Conservation (phyloP, 176 grass and related monocot genomes). For the Aegilops sharonensis region DNA sequence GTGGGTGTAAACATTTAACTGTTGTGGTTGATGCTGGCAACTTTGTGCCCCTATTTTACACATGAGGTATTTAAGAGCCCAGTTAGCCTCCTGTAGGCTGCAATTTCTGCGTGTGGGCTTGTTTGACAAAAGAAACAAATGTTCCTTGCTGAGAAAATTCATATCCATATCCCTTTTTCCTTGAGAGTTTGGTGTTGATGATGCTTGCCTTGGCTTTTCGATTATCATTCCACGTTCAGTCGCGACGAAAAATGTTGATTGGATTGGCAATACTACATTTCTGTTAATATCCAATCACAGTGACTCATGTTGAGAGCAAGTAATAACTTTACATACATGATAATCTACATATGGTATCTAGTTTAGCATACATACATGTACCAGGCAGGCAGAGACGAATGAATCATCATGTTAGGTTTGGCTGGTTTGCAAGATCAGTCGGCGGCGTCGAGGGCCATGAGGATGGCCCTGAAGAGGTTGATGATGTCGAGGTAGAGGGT, state of each 20-base stretch:
- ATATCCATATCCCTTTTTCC: not conserved
- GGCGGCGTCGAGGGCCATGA: slow-evolving; percentile 32
- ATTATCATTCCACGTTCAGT: not conserved
- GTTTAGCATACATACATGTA: not conserved
- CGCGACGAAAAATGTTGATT: not conserved
- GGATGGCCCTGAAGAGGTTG: slow-evolving; percentile 71
- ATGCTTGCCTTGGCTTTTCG: not conserved
- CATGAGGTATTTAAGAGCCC: slow-evolving; percentile 1
- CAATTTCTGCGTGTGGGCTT: slow-evolving; percentile 15
- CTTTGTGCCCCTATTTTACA: slow-evolving; percentile 29
- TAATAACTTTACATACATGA: not conserved
- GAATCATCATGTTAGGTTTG: not conserved
- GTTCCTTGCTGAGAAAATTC: slow-evolving; percentile 25
- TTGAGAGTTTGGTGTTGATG: not conserved
- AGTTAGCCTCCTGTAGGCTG: slow-evolving; percentile 17
- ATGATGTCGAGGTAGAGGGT: slow-evolving; percentile 87
- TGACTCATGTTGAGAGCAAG: too few relatives aligned
- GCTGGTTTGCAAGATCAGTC: slow-evolving; percentile 20
- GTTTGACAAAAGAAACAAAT: not conserved
- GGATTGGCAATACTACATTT: not conserved
- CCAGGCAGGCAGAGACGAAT: not conserved
- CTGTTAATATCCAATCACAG: not conserved
- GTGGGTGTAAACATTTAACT: slow-evolving; percentile 30
- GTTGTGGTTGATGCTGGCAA: slow-evolving; percentile 28
- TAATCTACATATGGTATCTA: not conserved